Percentiles rank a stretch among this genome's conserved stretches.
Conservation (phyloP, 345 rosid genomes). For the Turritis glabra region DNA sequence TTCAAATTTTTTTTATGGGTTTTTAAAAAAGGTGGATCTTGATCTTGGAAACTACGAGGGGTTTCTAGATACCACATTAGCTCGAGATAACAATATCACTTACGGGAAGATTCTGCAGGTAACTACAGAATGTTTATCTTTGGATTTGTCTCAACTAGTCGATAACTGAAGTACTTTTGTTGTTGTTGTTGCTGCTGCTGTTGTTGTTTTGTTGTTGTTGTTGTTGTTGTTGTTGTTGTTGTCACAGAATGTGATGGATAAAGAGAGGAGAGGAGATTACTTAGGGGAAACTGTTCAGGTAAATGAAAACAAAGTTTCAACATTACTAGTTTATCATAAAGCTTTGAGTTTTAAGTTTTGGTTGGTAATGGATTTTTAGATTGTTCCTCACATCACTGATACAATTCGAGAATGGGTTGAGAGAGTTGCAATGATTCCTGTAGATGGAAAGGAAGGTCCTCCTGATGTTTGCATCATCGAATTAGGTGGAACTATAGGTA, state of each 20-base stretch:
- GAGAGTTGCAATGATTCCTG: constrained; percentile 64
- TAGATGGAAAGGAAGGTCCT: constrained; percentile 64
- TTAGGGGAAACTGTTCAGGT: constrained; percentile 93
- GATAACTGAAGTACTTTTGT: not conserved
- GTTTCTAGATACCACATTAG: constrained; percentile 54
- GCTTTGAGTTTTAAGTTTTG: not conserved
- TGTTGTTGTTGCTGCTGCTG: constrained; percentile 10
- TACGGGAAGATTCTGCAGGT: constrained; percentile 73
- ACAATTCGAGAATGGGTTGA: constrained; percentile 87
- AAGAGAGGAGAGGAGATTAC: constrained; percentile 84
- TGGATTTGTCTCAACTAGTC: not conserved
- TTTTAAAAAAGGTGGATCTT: constrained; percentile 56
- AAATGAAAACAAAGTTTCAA: not conserved
- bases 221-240: constrained; percentile 9
- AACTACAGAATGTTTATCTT: not conserved
- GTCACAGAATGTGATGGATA: constrained; percentile 61
- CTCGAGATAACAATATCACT: constrained; percentile 68
- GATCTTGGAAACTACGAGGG: constrained; percentile 83
- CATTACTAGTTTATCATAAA: not conserved
- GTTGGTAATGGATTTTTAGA: constrained; percentile 39
- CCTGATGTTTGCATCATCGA: constrained; percentile 89
- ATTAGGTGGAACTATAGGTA: constrained; percentile 85
- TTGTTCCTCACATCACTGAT: constrained; percentile 82
- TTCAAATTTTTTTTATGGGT: not conserved
- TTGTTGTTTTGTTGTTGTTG: constrained; percentile 3